Evolutionary conservation across 139 green algal genomes (phyloP).

Genomic region (Closterium sp.): DNA sequence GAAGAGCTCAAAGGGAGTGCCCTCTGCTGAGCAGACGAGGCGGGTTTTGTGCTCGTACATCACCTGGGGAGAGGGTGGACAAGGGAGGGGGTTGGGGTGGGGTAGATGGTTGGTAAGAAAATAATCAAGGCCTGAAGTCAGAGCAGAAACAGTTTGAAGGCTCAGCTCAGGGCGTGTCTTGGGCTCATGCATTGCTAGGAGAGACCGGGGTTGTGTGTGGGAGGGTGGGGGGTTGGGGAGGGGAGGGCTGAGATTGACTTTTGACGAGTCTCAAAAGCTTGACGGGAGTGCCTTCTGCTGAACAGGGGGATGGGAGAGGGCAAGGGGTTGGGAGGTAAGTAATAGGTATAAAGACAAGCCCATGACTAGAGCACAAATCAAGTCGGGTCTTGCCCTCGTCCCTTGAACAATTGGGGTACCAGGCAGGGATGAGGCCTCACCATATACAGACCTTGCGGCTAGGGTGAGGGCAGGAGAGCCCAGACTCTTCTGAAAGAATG

Average conservation of each 20-base stretch:
- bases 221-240: too few species aligned
- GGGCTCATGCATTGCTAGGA: slow-evolving; percentile 80
- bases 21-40: slow-evolving; percentile 78
- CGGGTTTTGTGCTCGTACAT: slow-evolving; percentile 84
- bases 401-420: slow-evolving; percentile 56
- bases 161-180: slow-evolving; percentile 58
- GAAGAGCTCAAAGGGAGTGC: slow-evolving; percentile 69
- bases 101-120: too few species aligned
- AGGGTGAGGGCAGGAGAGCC: too few species aligned
- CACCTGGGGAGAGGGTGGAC: background rate
- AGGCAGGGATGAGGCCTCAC: too few species aligned
- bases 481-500: too few species aligned
- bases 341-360: too few species aligned
- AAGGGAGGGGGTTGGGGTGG: slow-evolving; percentile 25
- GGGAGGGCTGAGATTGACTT: too few species aligned
- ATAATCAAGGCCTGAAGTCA: slow-evolving; percentile 44
- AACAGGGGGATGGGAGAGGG: background rate
- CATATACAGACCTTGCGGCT: too few species aligned
- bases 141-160: background rate
- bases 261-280: too few species aligned
- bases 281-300: slow-evolving; percentile 65
- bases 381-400: slow-evolving; percentile 84
- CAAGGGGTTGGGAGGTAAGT: background rate
- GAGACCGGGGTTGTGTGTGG: background rate
- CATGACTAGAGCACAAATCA: slow-evolving; percentile 56